Conservation (phyloP, 176 grass and related monocot species). For the Triticum dicoccoides region DNA sequence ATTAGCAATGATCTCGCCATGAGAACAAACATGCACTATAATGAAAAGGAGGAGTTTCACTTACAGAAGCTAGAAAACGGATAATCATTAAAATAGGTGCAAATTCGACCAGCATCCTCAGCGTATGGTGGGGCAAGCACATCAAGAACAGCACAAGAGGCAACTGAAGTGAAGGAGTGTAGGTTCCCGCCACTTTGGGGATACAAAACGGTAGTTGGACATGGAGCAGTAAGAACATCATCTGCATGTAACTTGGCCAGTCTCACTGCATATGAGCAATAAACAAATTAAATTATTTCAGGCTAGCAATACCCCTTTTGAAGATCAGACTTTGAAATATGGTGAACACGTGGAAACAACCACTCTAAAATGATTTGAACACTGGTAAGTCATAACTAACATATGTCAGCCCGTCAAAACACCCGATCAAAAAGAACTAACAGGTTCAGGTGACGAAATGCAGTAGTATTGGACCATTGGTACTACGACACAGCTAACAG, state of each 20-base stretch:
- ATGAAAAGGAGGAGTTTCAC: slow-evolving; percentile 19
- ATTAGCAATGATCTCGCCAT: background rate
- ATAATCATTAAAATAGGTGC: slow-evolving; percentile 74
- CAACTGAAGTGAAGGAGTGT: slow-evolving; percentile 75
- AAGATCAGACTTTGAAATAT: background rate
- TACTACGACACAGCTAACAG: background rate
- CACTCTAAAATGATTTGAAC: slow-evolving; percentile 13
- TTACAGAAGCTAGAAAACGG: slow-evolving; percentile 73
- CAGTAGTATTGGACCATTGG: background rate
- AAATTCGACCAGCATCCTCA: slow-evolving; percentile 45
- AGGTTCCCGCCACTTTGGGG: slow-evolving; percentile 70
- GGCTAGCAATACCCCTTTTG: background rate
- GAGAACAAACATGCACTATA: background rate
- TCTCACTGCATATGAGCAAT: slow-evolving; percentile 45
- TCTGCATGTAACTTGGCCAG: slow-evolving; percentile 66
- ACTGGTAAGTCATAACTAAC: background rate
- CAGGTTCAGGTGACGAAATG: background rate
- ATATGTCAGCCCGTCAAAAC: background rate
- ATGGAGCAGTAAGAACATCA: slow-evolving; percentile 52
- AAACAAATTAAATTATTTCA: slow-evolving; percentile 7
- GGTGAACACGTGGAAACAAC: background rate
- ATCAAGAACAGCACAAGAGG: slow-evolving; percentile 77
- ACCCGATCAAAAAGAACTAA: background rate
- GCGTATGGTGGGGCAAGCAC: slow-evolving; percentile 68
- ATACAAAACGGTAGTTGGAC: slow-evolving; percentile 63